Conservation (phyloP, 192 early-diverging fungal genomes). For the Chytriomyces confervae region DNA sequence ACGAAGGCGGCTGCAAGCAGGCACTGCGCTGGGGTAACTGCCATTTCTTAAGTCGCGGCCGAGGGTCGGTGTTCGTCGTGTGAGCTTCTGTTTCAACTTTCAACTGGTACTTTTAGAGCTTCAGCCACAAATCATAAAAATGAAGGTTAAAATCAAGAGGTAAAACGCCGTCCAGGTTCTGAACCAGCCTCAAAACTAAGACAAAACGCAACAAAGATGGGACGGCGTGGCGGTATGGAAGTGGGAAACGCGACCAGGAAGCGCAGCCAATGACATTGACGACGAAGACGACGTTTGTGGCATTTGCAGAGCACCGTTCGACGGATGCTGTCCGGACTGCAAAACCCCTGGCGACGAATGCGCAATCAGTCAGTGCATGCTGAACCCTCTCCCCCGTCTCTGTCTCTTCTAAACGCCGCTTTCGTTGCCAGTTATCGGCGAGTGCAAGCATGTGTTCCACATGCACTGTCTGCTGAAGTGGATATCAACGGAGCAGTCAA, state of each 20-base stretch:
- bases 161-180: neutral
- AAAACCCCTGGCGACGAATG: slow-evolving; percentile 58
- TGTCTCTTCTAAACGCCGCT: neutral
- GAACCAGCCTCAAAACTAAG: neutral
- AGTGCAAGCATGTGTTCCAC: slow-evolving; percentile 92
- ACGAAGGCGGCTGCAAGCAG: too few species aligned
- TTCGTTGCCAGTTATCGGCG: slow-evolving; percentile 75
- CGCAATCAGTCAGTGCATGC: slow-evolving; percentile 32
- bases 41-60: too few species aligned
- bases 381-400: neutral
- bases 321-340: slow-evolving; percentile 84
- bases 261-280: slow-evolving; percentile 52
- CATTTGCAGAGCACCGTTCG: slow-evolving; percentile 86
- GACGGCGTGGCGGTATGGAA: slow-evolving; percentile 83
- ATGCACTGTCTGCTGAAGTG: slow-evolving; percentile 74
- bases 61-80: too few species aligned
- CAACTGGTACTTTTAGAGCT: too few species aligned
- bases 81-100: neutral
- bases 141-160: slow-evolving; percentile 31
- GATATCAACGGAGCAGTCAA: slow-evolving; percentile 65
- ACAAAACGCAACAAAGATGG: slow-evolving; percentile 56
- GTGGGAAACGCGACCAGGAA: slow-evolving; percentile 69
- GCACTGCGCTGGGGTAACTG: too few species aligned
- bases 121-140: neutral
- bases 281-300: slow-evolving; percentile 90